Evolutionary conservation across 306 rosid species (phyloP), one percentile per base, ranked within the genome.

Genomic region (Prinsepia uniflora): DNA sequence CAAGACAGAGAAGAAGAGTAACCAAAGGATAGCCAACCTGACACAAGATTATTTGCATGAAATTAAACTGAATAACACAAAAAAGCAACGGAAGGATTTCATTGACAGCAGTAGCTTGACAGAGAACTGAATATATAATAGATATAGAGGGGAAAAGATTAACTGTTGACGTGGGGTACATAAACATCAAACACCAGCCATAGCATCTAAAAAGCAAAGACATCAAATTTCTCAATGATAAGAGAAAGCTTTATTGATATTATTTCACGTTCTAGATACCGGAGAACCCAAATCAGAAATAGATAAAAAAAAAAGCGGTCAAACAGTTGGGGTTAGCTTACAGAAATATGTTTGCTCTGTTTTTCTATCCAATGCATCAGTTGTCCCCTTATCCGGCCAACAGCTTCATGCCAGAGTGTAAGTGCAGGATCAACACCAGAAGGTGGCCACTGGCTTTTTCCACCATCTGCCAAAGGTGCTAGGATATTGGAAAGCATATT

Each of bases 361-460:
- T 86, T 95, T 55, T 95, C 99, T 96, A 95, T 95, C 99, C 99
- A 95, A 59, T 89, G 90, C 75, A 86, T 72, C 55, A 95, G 91
- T 73, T 86, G 92, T 68, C 75, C 78, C 80, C 97, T 85, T 71
- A 95, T 95, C 69, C 99, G 85, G 63, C 97, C 96, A 85, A 95
- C 99, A 82, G 99, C 99, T 73, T 95, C 99, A 78, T 82, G 86
- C 99, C 99, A 95, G 63, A 95, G 80, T 43, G 89, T 87, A 69
- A 95, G 97, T n/a, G 96, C 95, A 48, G 97, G 90, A 76, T 95
- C 96, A 43, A 95, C 96, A 67, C 99, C 96, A 65, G 86, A 84
- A 84, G 99, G 99, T 67, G 99, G 97, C 99, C 99, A 95, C 76
- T 86, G 97, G 85, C 85, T 82, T 85, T 95, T 95, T 70, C 97